Base-by-base conservation (phyloP, 176 grass and related monocot species). In the Aegilops tauschii region DNA sequence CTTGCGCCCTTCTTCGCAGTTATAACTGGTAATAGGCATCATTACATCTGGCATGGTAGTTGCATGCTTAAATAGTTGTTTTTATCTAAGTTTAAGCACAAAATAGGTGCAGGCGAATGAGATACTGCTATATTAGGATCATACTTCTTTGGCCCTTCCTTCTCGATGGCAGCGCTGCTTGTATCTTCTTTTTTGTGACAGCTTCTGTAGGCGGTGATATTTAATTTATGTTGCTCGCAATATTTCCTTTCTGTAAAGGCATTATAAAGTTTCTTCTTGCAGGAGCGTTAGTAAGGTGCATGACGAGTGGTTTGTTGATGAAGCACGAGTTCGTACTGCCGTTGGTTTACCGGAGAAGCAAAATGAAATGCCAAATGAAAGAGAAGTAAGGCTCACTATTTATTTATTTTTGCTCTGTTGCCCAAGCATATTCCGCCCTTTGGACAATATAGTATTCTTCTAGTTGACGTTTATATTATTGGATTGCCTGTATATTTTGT, bases 271-370 rank as follows among this genome's bases (percentile, higher is more conserved):
- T 82, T 70, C 69, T 56, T 45, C 77, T 70, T 65, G 25, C 90
- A 99, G 97, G 97, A 99, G 97, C 74, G 90, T 99, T 45, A 99
- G 94, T 87, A 94, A 96, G 87, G 97, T 99, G 68, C 97, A 99
- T 69, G 97, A 99, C 34, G 94, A 96, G 91, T 99, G 97, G 97
- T 99, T 99, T 92, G 97, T 93, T 73, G 90, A 99, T 91, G 97
- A 99, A 91, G 97, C 96, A 63, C 85, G 82, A 40, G 97, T 99
- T 50, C 90, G 97, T 52, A 97, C 88, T 81, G 88, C 84, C 66
- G 87, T 94, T 61, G 97, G 97, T 80, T 94, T 99, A 65, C 90
- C 88, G 28, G 94, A 97, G 78, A 96, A 92, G 66, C 72, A 45
- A 29, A 74, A 45, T 32, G 94, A 90, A 78, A 61, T 99, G 68